A percentile compares a stretch with the other conserved stretches of the same genome.
These are phyloP conservation scores for Trametes villosa DNA, from an alignment of 768 basidiomycete genomes.

Conservation along the genomic window DNA sequence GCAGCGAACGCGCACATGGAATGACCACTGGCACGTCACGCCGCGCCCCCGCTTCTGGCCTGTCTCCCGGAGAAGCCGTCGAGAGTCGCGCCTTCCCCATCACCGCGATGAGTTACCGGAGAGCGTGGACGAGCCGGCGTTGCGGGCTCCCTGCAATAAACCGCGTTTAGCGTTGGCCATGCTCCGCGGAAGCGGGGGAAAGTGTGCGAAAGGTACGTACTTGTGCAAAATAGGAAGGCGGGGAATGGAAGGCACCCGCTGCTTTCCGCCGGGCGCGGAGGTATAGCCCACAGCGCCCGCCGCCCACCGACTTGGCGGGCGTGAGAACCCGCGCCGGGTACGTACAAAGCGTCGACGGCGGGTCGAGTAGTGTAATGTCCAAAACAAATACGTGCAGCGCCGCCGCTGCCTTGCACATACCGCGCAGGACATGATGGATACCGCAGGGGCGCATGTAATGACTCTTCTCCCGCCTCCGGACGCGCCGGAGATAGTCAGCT, in stretches of 20 bases:
- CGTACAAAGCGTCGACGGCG: background rate
- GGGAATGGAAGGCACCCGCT: slow-evolving; percentile 10
- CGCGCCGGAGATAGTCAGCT: background rate
- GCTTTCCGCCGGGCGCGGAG: slow-evolving; percentile 14
- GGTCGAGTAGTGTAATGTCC: background rate
- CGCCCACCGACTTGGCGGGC: slow-evolving; percentile 2
- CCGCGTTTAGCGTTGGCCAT: background rate
- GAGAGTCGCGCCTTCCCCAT: slow-evolving; percentile 9
- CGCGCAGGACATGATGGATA: background rate
- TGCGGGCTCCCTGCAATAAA: background rate
- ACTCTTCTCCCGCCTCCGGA: background rate
- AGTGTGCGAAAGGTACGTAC: slow-evolving; percentile 12
- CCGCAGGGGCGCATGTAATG: background rate
- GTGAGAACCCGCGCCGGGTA: background rate
- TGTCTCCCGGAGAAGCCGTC: slow-evolving; percentile 11
- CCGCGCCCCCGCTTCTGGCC: slow-evolving; percentile 4
- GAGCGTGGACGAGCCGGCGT: background rate
- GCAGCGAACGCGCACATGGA: slow-evolving; percentile 5
- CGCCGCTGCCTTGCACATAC: background rate
- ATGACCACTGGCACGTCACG: slow-evolving; percentile 19
- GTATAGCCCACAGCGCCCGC: background rate
- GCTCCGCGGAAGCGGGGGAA: slow-evolving; percentile 15
- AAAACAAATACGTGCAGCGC: background rate
- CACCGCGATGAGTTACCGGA: slow-evolving; percentile 19
- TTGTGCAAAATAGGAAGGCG: slow-evolving; percentile 2